Conservation (phyloP, 805 yeast species). For the Saccharomycopsis capsularis region DNA sequence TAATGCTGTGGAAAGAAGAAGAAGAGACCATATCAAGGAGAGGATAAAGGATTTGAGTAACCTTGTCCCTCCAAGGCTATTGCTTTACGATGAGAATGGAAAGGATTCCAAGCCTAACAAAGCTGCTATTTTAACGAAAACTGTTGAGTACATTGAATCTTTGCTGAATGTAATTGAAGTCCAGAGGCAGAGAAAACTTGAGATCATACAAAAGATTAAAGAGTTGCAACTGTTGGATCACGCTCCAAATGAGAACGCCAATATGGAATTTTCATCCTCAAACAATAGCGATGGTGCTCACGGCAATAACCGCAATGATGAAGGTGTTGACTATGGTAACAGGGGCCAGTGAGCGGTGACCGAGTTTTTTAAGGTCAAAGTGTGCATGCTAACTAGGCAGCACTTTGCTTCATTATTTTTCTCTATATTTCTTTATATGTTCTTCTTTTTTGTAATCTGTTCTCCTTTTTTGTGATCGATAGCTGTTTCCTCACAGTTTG, state of each 20-base stretch:
- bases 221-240: constrained; percentile 24
- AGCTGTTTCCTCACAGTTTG: too few species aligned
- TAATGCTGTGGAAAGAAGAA: constrained; percentile 87
- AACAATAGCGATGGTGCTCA: neutral
- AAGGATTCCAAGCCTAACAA: constrained; percentile 79
- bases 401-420: too few species aligned
- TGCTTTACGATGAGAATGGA: constrained; percentile 39
- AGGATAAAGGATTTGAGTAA: constrained; percentile 77
- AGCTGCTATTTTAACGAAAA: constrained; percentile 64
- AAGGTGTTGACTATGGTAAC: too few species aligned
- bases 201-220: constrained; percentile 34
- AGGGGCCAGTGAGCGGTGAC: too few species aligned
- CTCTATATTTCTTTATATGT: too few species aligned
- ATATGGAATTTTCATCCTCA: too few species aligned
- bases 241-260: too few species aligned
- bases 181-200: constrained; percentile 44
- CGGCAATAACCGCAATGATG: neutral
- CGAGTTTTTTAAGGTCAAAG: too few species aligned
- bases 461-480: neutral
- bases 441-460: too few species aligned
- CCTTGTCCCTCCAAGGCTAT: constrained; percentile 70
- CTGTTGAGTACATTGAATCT: constrained; percentile 74
- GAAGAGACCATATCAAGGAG: constrained; percentile 87
- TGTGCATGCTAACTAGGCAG: too few species aligned
- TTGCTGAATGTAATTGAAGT: constrained; percentile 51